Evolutionary conservation across 2,329 filamentous ascomycete species (phyloP), one percentile per base, ranked within the genome.

Genomic region (Microdochium trichocladiopsis): DNA sequence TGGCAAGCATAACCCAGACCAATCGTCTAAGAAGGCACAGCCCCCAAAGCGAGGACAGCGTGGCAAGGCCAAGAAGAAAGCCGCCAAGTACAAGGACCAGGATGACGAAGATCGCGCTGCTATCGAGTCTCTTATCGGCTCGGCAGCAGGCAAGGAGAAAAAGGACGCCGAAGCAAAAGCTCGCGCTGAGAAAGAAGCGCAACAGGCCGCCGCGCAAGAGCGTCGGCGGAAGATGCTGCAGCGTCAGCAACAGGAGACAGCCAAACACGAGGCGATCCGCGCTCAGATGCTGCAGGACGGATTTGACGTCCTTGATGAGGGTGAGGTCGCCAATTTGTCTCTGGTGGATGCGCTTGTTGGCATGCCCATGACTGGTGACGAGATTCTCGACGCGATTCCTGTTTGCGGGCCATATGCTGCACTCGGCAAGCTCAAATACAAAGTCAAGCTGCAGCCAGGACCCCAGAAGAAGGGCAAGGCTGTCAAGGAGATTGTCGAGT

Each of bases 381-480:
- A 95, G 65, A 86, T 93, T 33, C 70, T 93, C 9, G 84, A 87
- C 60, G 77, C 74, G 0, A 72, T 87, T 2, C 79, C 82, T 1
- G 71, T 87, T 2, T 87, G 84, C 61, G 84, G 80, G 4, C 84
- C 84, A 2, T 87, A 83, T 76, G 72, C 69, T 23, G 83, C 84
- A 2, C 70, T 87, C 58, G 76, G 70, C 2, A 82, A 80, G 52
- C 88, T 87, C 71, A 96, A 96, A 71, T 97, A 96, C 75, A 95
- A 95, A 69, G 89, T 86, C 51, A 99, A 99, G 74, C 69, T 99
- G 61, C 94, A 97, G 70, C 94, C 94, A 0, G 94, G 94, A 0
- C 72, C 84, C 0, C 79, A 86, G 57, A 99, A 97, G 77, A 96
- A 96, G 72, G 93, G 94, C 10, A 97, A 96, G 67, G 92, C 91